phyloP scores from a whole-genome alignment of 257 asterid genomes.

The Forsythia viridissima region DNA sequence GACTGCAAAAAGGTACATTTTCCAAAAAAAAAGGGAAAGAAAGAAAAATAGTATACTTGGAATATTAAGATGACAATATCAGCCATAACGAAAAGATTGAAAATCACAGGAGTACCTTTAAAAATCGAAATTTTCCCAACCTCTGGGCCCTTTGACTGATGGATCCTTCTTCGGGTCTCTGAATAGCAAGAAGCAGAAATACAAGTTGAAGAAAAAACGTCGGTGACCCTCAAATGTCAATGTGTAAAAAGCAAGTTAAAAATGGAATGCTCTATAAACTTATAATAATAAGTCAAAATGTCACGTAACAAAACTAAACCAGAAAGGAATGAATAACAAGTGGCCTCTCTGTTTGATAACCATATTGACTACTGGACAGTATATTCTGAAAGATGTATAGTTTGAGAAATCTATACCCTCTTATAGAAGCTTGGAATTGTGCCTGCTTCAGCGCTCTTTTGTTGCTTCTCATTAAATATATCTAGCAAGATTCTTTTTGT shows the following conservation, averaged over 20 bases:
- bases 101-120: slow-evolving; percentile 56
- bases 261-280: not conserved
- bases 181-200: slow-evolving; percentile 28
- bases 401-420: slow-evolving; percentile 45
- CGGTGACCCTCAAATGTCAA: not conserved
- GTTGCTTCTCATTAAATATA: slow-evolving; percentile 93
- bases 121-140: slow-evolving; percentile 86
- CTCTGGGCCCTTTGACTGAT: slow-evolving; percentile 96
- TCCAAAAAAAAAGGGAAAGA: not conserved
- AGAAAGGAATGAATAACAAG: not conserved
- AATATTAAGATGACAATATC: slow-evolving; percentile 3
- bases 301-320: not conserved
- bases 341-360: not conserved
- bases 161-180: slow-evolving; percentile 99
- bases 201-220: slow-evolving; percentile 9
- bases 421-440: slow-evolving; percentile 89
- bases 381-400: not conserved
- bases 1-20: not conserved
- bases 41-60: slow-evolving; percentile 1
- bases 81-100: not conserved
- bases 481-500: slow-evolving; percentile 90
- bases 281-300: not conserved
- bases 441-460: slow-evolving; percentile 88
- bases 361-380: not conserved
- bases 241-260: not conserved